Conservation (phyloP, 2,329 filamentous ascomycete genomes). For the Zymoseptoria tritici region DNA sequence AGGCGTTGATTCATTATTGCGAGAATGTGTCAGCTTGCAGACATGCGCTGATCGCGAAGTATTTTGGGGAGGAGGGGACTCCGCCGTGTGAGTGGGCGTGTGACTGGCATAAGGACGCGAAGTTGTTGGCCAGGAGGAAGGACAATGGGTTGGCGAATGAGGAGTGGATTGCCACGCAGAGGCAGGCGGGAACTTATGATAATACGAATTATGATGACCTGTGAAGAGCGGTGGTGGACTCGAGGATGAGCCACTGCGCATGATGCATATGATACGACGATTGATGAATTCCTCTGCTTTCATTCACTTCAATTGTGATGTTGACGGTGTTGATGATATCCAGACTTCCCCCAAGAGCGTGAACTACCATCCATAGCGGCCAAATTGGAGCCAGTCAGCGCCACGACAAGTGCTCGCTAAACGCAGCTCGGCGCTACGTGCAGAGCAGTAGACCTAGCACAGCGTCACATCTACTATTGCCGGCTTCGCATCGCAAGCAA, state of each 20-base stretch:
- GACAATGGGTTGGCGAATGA: constrained; percentile 39
- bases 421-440: too few species aligned
- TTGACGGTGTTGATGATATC: neutral
- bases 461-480: too few species aligned
- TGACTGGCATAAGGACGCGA: constrained; percentile 42
- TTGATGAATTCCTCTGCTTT: neutral
- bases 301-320: neutral
- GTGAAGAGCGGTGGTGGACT: neutral
- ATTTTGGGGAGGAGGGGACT: constrained; percentile 59
- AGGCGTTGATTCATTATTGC: constrained; percentile 67
- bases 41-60: constrained; percentile 65
- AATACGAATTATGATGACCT: constrained; percentile 26
- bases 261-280: neutral
- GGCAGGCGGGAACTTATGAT: constrained; percentile 37
- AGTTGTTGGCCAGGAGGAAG: constrained; percentile 36
- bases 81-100: constrained; percentile 41
- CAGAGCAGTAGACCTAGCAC: too few species aligned
- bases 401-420: too few species aligned
- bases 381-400: too few species aligned
- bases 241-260: neutral
- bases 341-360: too few species aligned
- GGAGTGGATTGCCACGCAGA: constrained; percentile 44
- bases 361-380: too few species aligned
- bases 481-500: too few species aligned
- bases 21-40: constrained; percentile 67